These are phyloP conservation scores for Solanum acaule DNA, from an alignment of 257 asterid species.

Conservation along the genomic window DNA sequence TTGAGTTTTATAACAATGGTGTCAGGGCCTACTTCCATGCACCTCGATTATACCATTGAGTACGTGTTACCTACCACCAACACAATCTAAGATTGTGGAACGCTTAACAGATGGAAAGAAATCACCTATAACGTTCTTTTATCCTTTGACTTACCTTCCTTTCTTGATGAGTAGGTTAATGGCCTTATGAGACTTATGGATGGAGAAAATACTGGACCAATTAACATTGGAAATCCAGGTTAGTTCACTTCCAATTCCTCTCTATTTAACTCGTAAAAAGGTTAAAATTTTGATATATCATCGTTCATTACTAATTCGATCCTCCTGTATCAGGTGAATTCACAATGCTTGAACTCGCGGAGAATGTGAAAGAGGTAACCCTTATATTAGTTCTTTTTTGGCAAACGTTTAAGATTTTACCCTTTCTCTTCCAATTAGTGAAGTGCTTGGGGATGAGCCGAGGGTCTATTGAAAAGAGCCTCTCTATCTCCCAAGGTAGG, in stretches of 20 bases:
- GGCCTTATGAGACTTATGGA: conserved; percentile 49
- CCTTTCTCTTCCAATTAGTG: background rate
- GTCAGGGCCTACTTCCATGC: background rate
- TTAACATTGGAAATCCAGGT: conserved; percentile 72
- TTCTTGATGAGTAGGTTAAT: conserved; percentile 27
- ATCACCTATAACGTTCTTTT: background rate
- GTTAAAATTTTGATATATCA: background rate
- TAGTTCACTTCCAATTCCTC: background rate
- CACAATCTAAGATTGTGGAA: background rate
- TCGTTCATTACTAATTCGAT: background rate
- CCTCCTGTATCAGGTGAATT: conserved; percentile 41
- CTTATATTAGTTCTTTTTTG: background rate
- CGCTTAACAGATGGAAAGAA: background rate
- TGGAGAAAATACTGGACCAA: conserved; percentile 53
- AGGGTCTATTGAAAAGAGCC: background rate
- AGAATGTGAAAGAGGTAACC: conserved; percentile 47
- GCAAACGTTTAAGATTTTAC: background rate
- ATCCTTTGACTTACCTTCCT: background rate
- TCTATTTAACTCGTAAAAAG: background rate
- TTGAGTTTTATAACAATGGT: background rate
- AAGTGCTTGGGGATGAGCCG: background rate
- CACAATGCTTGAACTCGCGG: conserved; percentile 55
- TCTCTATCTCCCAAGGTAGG: background rate
- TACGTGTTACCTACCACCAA: background rate
- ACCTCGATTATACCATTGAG: background rate